A percentile compares a stretch with the other conserved stretches of the same genome.
phyloP scores from a whole-genome alignment of 495 filamentous ascomycete genomes.

The Penicillium desertorum region DNA sequence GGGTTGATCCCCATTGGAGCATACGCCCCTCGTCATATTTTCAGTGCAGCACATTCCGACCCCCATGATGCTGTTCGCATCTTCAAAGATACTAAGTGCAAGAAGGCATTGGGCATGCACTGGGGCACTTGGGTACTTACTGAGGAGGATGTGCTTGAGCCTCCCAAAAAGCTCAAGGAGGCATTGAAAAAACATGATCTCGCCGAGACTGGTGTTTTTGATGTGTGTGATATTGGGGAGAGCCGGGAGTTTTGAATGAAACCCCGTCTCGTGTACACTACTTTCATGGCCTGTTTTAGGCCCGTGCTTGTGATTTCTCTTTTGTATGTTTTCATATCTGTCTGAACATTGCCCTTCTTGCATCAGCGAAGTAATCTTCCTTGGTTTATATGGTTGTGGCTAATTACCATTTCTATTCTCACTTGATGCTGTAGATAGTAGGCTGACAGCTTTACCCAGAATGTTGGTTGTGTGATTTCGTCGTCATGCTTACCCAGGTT shows the following conservation, averaged over 20 bases:
- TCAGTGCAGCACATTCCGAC: slow-evolving; percentile 81
- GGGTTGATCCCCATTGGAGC: slow-evolving; percentile 95
- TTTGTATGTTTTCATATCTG: not conserved
- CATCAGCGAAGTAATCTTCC: not conserved
- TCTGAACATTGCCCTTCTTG: not conserved
- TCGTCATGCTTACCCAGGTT: not conserved
- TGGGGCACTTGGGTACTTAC: slow-evolving; percentile 95
- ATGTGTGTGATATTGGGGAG: slow-evolving; percentile 84
- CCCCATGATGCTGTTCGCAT: slow-evolving; percentile 89
- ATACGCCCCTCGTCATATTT: slow-evolving; percentile 75
- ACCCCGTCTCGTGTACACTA: not conserved
- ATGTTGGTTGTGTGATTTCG: not conserved
- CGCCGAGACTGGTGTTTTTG: slow-evolving; percentile 78
- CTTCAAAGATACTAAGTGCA: slow-evolving; percentile 82
- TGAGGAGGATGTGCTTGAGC: slow-evolving; percentile 81
- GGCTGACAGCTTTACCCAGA: not conserved
- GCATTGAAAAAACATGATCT: slow-evolving; percentile 71
- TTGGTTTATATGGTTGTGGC: not conserved
- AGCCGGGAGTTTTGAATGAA: slow-evolving; percentile 65
- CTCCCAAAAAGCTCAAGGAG: slow-evolving; percentile 69
- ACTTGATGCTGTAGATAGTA: not conserved
- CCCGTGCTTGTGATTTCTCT: not conserved
- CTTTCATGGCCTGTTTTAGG: not conserved
- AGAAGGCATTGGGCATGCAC: slow-evolving; percentile 83
- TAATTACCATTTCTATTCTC: not conserved